phyloP scores from a whole-genome alignment of 495 filamentous ascomycete genomes.

The Wilcoxina mikolae region DNA sequence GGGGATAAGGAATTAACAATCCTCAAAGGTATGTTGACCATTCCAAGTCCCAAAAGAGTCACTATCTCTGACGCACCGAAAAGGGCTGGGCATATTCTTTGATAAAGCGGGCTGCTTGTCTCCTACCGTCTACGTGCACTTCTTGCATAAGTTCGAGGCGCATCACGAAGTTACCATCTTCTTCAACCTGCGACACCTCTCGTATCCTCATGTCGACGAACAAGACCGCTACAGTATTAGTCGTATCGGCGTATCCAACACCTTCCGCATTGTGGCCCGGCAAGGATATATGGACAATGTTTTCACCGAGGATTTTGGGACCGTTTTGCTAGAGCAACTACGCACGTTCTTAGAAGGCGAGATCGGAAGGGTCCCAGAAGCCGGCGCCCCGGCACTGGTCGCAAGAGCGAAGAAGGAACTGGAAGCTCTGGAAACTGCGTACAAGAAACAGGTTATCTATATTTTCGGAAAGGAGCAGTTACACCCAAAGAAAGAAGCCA shows the following conservation, averaged over 20 bases:
- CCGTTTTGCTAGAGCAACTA: slow-evolving; percentile 37
- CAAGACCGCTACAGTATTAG: slow-evolving; percentile 38
- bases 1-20: slow-evolving; percentile 17
- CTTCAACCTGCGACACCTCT: slow-evolving; percentile 47
- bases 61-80: background rate
- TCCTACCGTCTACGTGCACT: slow-evolving; percentile 49
- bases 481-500: slow-evolving; percentile 35
- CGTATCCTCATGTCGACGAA: slow-evolving; percentile 30
- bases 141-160: slow-evolving; percentile 46
- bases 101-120: slow-evolving; percentile 46
- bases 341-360: slow-evolving; percentile 15
- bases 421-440: slow-evolving; percentile 41
- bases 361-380: background rate
- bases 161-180: slow-evolving; percentile 45
- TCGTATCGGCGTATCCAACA: slow-evolving; percentile 38
- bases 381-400: slow-evolving; percentile 23
- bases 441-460: slow-evolving; percentile 48
- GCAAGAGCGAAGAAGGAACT: slow-evolving; percentile 33
- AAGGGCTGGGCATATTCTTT: slow-evolving; percentile 49
- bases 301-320: slow-evolving; percentile 45
- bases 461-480: slow-evolving; percentile 59
- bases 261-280: slow-evolving; percentile 50
- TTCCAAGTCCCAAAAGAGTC: background rate
- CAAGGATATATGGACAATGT: slow-evolving; percentile 59
- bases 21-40: slow-evolving; percentile 6